A percentile compares a stretch with the other conserved stretches of the same genome.
Conservation (phyloP, 371 early-diverging fungal species). For the Saksenaea oblongispora region DNA sequence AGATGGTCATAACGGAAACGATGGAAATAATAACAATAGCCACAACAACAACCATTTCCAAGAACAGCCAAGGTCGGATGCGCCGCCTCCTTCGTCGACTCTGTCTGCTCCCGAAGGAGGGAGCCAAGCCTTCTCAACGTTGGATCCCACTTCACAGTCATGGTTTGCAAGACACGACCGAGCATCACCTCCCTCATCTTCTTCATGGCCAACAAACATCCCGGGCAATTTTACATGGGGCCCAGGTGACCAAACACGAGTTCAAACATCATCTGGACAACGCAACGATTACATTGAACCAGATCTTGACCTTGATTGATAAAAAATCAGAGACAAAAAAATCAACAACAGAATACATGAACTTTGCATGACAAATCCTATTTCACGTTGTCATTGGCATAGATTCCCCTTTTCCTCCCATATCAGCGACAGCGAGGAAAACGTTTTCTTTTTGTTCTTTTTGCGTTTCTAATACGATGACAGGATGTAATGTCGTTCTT, state of each 20-base stretch:
- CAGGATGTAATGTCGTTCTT: background rate
- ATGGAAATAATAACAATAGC: background rate
- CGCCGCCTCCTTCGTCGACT: background rate
- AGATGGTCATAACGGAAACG: background rate
- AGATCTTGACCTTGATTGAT: conserved; percentile 10
- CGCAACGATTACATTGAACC: background rate
- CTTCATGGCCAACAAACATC: conserved; percentile 22
- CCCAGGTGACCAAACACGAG: conserved; percentile 13
- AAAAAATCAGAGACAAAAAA: conserved; percentile 12
- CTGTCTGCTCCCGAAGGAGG: background rate
- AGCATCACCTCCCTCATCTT: conserved; percentile 9
- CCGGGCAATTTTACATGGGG: conserved; percentile 35
- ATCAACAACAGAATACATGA: conserved; percentile 9
- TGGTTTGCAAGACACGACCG: conserved; percentile 10
- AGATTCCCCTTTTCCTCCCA: background rate
- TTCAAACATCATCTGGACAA: background rate
- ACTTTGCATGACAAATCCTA: background rate
- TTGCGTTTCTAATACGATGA: background rate
- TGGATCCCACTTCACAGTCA: background rate
- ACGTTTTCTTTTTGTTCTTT: background rate
- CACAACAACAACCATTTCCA: background rate
- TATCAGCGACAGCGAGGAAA: background rate
- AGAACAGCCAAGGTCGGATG: conserved; percentile 1
- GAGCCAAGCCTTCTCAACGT: background rate
- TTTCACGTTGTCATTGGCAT: background rate